Evolutionary conservation across 306 rosid genomes (phyloP).

Genomic region (Quercus parvula): DNA sequence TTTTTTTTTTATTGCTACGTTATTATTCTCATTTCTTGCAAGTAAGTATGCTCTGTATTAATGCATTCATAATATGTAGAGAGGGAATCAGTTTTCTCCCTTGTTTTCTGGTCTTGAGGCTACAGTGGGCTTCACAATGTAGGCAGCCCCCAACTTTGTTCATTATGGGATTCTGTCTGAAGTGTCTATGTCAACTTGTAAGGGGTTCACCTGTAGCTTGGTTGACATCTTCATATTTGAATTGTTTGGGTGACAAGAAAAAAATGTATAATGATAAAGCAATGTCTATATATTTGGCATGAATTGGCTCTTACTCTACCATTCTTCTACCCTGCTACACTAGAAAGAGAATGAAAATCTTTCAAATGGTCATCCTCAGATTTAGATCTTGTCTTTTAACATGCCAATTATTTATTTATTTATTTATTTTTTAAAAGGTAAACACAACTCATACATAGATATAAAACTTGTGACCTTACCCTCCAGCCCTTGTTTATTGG

Average conservation of each 20-base stretch:
- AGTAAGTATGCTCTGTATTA: constrained; percentile 2
- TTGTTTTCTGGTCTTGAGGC: constrained; percentile 9
- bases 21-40: constrained; percentile 12
- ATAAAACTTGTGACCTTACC: neutral
- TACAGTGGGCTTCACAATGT: neutral
- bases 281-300: neutral
- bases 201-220: neutral
- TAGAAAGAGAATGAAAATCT: neutral
- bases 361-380: neutral
- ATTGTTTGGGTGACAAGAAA: neutral
- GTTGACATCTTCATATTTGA: neutral
- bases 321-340: neutral
- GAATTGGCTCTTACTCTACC: neutral
- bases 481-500: neutral
- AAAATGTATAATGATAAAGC: neutral
- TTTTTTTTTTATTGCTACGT: neutral
- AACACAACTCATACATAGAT: neutral
- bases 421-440: neutral
- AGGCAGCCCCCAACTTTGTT: neutral
- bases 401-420: neutral
- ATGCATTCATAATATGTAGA: neutral
- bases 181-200: neutral
- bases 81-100: constrained; percentile 12
- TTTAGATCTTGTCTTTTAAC: neutral
- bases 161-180: neutral